phyloP scores from a whole-genome alignment of 1,139 yeast species.

The Nadsonia starkeyi-henricii region DNA sequence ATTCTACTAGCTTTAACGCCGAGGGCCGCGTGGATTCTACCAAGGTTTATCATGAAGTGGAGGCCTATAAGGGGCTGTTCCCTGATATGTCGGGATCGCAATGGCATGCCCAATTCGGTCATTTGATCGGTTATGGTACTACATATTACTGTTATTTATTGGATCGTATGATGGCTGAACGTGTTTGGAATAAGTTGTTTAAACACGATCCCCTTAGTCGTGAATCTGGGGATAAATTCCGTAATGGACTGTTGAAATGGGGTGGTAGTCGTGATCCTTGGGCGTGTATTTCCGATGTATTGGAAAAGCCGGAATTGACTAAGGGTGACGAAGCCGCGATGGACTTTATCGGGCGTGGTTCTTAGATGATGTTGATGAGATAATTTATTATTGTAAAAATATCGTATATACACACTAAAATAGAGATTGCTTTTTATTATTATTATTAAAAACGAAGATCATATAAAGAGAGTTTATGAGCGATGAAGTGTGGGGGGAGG shows the following conservation, averaged over 20 bases:
- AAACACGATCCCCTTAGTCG: constrained; percentile 45
- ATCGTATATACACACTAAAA: too few species aligned
- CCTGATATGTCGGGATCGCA: constrained; percentile 35
- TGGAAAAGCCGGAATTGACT: constrained; percentile 45
- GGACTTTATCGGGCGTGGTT: constrained; percentile 39
- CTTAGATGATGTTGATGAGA: too few species aligned
- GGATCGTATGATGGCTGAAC: constrained; percentile 86
- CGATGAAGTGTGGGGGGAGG: too few species aligned
- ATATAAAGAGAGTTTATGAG: too few species aligned
- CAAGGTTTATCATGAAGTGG: constrained; percentile 51
- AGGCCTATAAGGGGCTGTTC: constrained; percentile 29
- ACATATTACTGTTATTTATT: constrained; percentile 84
- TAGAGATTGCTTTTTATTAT: too few species aligned
- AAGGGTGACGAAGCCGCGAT: constrained; percentile 65
- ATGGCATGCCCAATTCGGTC: constrained; percentile 95
- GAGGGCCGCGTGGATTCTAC: constrained; percentile 30
- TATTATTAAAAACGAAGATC: too few species aligned
- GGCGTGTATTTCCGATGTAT: constrained; percentile 68
- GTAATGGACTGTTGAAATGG: constrained; percentile 64
- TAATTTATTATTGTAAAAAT: too few species aligned
- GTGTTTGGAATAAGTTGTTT: constrained; percentile 68
- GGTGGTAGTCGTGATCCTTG: constrained; percentile 92
- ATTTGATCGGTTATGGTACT: constrained; percentile 85
- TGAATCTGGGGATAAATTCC: constrained; percentile 62
- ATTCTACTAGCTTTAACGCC: constrained; percentile 22